Percentiles rank a stretch among this genome's conserved stretches.
These are phyloP conservation scores for Kwoniella bestiolae DNA, from an alignment of 768 basidiomycete species.

Conservation along the genomic window DNA sequence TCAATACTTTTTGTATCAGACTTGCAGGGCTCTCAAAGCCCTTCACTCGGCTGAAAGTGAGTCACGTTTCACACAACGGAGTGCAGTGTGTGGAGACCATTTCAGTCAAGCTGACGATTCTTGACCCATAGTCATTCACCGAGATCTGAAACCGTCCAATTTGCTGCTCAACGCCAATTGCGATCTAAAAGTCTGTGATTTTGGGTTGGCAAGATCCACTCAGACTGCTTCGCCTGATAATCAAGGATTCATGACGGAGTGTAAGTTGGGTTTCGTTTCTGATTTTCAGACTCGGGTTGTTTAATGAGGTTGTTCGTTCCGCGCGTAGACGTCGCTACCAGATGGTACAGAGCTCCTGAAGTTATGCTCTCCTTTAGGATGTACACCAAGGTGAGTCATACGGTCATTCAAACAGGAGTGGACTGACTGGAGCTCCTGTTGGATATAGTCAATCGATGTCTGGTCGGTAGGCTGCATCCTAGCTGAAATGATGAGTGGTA, in stretches of 20 bases:
- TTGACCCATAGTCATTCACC: constrained; percentile 65
- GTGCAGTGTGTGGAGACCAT: too few relatives aligned
- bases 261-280: constrained; percentile 17
- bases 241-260: constrained; percentile 57
- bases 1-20: constrained; percentile 87
- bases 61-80: too few relatives aligned
- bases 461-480: constrained; percentile 61
- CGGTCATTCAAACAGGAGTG: not conserved
- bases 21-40: constrained; percentile 91
- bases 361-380: constrained; percentile 99
- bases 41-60: constrained; percentile 83
- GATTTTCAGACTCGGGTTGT: not conserved
- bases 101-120: not conserved
- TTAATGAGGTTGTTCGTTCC: constrained; percentile 65
- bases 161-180: constrained; percentile 60
- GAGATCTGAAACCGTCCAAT: constrained; percentile 61
- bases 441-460: constrained; percentile 57
- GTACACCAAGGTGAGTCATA: constrained; percentile 76
- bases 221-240: constrained; percentile 35
- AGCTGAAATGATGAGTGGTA: constrained; percentile 96
- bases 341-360: constrained; percentile 99
- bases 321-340: constrained; percentile 72
- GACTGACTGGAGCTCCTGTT: not conserved
- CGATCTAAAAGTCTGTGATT: constrained; percentile 69
- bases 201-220: constrained; percentile 77